A percentile compares a stretch with the other conserved stretches of the same genome.
These are phyloP conservation scores for Recurvomyces mirabilis DNA, from an alignment of 495 filamentous ascomycete species.

Conservation along the genomic window DNA sequence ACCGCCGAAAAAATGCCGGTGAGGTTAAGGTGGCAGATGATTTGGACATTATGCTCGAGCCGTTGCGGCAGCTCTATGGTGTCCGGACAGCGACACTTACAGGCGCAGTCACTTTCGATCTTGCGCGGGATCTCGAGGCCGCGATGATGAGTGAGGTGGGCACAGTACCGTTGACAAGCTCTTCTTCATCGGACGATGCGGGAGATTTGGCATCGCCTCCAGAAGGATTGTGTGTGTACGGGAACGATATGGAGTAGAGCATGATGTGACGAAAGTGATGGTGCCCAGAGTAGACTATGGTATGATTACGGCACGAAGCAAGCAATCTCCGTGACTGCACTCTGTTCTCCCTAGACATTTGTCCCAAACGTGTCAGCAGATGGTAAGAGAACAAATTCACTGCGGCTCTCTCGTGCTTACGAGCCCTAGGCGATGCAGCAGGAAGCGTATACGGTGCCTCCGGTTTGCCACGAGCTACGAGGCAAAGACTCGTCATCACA, in stretches of 20 bases:
- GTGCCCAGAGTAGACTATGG: too few species aligned
- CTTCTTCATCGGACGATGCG: constrained; percentile 7
- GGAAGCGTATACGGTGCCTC: too few species aligned
- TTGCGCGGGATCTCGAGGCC: constrained; percentile 5
- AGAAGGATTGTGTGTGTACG: constrained; percentile 11
- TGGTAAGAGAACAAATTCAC: too few species aligned
- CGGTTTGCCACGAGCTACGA: too few species aligned
- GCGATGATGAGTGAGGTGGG: constrained; percentile 6
- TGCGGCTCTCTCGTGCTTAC: too few species aligned
- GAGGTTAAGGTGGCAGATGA: constrained; percentile 3
- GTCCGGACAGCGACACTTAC: constrained; percentile 12
- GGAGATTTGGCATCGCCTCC: neutral
- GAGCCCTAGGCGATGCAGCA: too few species aligned
- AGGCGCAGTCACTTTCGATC: constrained; percentile 9
- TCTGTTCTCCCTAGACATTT: too few species aligned
- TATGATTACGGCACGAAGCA: too few species aligned
- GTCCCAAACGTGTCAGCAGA: too few species aligned
- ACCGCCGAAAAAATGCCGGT: neutral
- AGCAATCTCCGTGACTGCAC: too few species aligned
- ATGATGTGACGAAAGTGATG: neutral
- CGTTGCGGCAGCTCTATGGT: constrained; percentile 13
- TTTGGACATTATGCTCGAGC: constrained; percentile 14
- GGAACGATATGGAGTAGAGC: constrained; percentile 6
- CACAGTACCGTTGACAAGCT: too few species aligned
- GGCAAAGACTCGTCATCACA: too few species aligned